Base-by-base conservation (phyloP, 225 moss, liverwort and hornwort species). In the Marchantia polymorpha region DNA sequence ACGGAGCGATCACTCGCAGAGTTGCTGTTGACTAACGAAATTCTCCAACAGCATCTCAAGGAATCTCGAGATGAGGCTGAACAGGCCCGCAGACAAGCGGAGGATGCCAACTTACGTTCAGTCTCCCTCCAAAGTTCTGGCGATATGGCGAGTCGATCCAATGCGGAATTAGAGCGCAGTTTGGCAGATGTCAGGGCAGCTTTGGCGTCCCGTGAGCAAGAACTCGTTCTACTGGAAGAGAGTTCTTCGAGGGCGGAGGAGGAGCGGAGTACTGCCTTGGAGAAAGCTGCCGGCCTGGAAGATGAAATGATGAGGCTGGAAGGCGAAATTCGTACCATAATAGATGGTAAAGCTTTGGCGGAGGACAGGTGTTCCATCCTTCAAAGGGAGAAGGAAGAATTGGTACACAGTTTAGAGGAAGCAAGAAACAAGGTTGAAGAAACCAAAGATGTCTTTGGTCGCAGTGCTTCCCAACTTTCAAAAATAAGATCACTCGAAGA, bases 241-340 rank as follows among this genome's bases (percentile, higher is more conserved):
- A 89, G 74, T 84, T 84, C 80, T 52, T 61, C 69, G 59, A 80
- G 85, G 51, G 80, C 86, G 74, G 86, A 87, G 65, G 90, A 89
- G 78, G 93, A 84, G 66, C 92, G 82, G 76, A 86, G 82, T 39
- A 89, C 89, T 84, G 87, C 89, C 15, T 14, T 88, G 22, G 88
- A 78, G 10, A 90, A 88, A 83, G 75, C 91, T 81, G 82, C 76
- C 20, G 89, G 89, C 58, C 83, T 95, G 80, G 89, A 93, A 73
- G 91, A 88, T 72, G 93, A 93, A 56, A 91, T 90, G 16, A 73
- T 64, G 58, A 89, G 84, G 85, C 82, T 94, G 77, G 91, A 92
- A 82, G 85, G 87, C 31, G 90, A 88, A 84, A 82, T 80, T 20
- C 64, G 75, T 72, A 89, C 76, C 75, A 77, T 85, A 54, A 79